phyloP scores from a whole-genome alignment of 768 basidiomycete genomes.

The Amanita pallidorosea region DNA sequence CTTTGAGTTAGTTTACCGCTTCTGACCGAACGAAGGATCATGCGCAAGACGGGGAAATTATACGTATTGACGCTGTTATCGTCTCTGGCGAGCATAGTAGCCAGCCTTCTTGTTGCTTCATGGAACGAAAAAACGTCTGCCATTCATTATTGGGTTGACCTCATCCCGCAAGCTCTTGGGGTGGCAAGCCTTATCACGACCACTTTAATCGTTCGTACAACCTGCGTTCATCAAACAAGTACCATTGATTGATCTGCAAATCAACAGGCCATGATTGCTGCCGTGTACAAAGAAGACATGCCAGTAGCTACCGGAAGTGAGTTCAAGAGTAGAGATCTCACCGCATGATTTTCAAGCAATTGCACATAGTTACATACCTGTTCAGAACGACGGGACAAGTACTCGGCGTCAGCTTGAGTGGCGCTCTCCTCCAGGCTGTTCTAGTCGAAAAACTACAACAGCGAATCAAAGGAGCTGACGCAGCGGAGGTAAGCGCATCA shows the following conservation, averaged over 20 bases:
- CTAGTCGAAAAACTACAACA: conserved; percentile 58
- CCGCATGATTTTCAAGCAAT: conserved; percentile 7
- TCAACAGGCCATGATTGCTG: conserved; percentile 74
- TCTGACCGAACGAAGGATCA: conserved; percentile 42
- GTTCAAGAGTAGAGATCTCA: conserved; percentile 19
- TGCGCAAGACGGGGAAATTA: conserved; percentile 80
- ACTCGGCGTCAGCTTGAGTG: conserved; percentile 82
- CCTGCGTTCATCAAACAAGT: conserved; percentile 4
- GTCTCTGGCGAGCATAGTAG: conserved; percentile 46
- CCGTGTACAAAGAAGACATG: conserved; percentile 71
- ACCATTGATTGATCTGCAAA: conserved; percentile 7
- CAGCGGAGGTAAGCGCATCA: conserved; percentile 47
- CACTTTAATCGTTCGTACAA: conserved; percentile 61
- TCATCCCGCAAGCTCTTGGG: conserved; percentile 75
- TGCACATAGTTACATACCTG: conserved; percentile 69
- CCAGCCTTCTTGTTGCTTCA: conserved; percentile 45
- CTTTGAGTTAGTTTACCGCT: conserved; percentile 1
- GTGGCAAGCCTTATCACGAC: conserved; percentile 81
- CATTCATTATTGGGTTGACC: conserved; percentile 66
- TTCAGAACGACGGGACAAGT: conserved; percentile 95
- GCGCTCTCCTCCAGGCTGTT: conserved; percentile 75
- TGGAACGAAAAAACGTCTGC: conserved; percentile 58
- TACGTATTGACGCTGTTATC: conserved; percentile 65
- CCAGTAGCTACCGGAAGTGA: conserved; percentile 86
- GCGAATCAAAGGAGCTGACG: conserved; percentile 67